phyloP scores from a whole-genome alignment of 345 rosid species.

The Acer negundo region DNA sequence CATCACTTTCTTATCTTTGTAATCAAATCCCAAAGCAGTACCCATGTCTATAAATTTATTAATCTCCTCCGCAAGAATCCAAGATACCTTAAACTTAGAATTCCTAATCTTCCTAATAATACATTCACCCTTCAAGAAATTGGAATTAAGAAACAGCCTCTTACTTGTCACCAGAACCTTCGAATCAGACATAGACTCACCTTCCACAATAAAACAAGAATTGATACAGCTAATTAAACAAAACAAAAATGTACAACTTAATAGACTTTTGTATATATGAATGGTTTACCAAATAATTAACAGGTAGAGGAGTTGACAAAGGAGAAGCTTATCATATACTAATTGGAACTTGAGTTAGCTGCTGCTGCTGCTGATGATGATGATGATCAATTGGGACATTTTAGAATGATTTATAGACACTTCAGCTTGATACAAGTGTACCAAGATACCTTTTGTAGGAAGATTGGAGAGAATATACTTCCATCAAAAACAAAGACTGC shows the following conservation, averaged over 20 bases:
- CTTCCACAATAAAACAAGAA: too few species aligned
- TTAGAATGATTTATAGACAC: neutral
- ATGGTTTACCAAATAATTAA: slow-evolving; percentile 4
- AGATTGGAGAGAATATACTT: neutral
- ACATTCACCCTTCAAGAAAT: too few species aligned
- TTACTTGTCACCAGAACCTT: too few species aligned
- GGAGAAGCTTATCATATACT: neutral
- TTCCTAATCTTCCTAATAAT: too few species aligned
- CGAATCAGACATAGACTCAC: too few species aligned
- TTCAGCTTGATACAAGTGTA: neutral
- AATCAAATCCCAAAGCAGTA: too few species aligned
- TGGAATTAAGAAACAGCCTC: too few species aligned
- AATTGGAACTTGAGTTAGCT: neutral
- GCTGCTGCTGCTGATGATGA: neutral
- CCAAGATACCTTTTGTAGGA: neutral
- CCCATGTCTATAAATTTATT: too few species aligned
- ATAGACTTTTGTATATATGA: neutral
- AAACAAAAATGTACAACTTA: neutral
- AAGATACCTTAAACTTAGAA: too few species aligned
- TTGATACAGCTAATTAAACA: too few species aligned
- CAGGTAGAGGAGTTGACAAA: neutral
- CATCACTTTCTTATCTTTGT: too few species aligned
- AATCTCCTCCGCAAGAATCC: too few species aligned
- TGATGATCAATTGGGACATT: neutral
- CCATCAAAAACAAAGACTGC: neutral